Evolutionary conservation across 352 stramenopile genomes (phyloP), one percentile per base, ranked within the genome.

Genomic region (Globisporangium alternatum): DNA sequence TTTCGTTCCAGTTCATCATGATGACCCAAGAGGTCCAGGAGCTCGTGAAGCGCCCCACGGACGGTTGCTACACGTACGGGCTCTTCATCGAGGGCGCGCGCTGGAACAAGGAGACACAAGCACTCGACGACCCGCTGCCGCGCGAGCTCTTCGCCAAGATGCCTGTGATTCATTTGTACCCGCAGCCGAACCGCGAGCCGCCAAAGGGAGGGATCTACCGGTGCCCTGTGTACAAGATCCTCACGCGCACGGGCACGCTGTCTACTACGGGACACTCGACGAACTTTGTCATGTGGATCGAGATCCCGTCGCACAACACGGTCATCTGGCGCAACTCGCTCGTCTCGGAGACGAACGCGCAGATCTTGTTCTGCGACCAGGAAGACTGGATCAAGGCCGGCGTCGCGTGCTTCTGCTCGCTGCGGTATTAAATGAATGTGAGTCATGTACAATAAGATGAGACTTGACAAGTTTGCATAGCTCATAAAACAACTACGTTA

Each of bases 221-320:
- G 28, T 97, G 89, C 44, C 92, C 92, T 0, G 82, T 97, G 41
- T 98, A 98, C 79, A 98, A 98, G 74, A 92, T 97, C 44, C 76
- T 98, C 48, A 96, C 84, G 30, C 81, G 92, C 56, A 81, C 83
- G 21, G 91, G 91, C 21, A 96, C 87, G 19, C 72, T 98, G 8
- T 95, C 86, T 0, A 98, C 91, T 12, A 98, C 91, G 2, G 91
- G 91, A 6, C 91, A 98, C 65, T 94, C 78, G 19, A 97, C 91
- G n/a, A 98, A 98, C 75, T 98, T 98, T 72, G 84, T 98, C 60
- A 95, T 97, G 71, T 98, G 91, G 93, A 95, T 98, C 66, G 90
- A 97, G 66, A 81, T 98, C 31, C 93, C 93, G 43, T 90, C 79
- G 15, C 88, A 89, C 58, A 83, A 86, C 44, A 78, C 47, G 65